A percentile compares a stretch with the other conserved stretches of the same genome.
Evolutionary conservation across 225 moss, liverwort and hornwort species (phyloP).

Genomic region (Neckera pumila): DNA sequence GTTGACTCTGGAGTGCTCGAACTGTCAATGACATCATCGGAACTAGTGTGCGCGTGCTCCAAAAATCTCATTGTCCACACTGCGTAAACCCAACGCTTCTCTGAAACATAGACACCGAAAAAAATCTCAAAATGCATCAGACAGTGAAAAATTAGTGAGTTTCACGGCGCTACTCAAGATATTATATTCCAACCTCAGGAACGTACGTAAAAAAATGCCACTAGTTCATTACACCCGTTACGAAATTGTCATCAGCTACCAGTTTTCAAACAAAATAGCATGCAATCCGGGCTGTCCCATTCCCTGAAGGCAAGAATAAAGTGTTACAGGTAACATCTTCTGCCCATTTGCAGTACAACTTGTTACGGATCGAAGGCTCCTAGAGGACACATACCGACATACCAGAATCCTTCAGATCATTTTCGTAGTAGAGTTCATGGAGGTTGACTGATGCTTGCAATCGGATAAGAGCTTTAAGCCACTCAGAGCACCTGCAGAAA

Average conservation of each 20-base stretch:
- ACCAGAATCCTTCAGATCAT: conserved; percentile 29
- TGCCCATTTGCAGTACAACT: neutral
- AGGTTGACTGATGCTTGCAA: conserved; percentile 31
- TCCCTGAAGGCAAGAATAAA: neutral
- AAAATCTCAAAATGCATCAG: neutral
- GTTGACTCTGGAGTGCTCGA: conserved; percentile 2
- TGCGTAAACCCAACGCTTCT: conserved; percentile 47
- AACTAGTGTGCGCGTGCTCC: neutral
- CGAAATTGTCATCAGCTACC: neutral
- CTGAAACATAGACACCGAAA: neutral
- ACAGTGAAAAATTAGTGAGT: neutral
- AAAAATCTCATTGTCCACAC: conserved; percentile 50
- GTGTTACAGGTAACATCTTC: neutral
- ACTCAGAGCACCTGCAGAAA: conserved; percentile 34
- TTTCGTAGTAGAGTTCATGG: conserved; percentile 80
- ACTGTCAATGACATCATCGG: neutral
- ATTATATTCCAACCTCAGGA: neutral
- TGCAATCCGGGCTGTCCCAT: neutral
- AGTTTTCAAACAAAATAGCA: neutral
- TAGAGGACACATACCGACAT: conserved; percentile 8
- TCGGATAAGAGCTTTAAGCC: conserved; percentile 37
- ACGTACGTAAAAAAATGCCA: neutral
- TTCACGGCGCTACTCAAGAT: neutral
- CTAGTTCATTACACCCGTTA: neutral
- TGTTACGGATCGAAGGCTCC: neutral